phyloP scores from a whole-genome alignment of 495 filamentous ascomycete species.

The Penicillium macrosclerotiorum region DNA sequence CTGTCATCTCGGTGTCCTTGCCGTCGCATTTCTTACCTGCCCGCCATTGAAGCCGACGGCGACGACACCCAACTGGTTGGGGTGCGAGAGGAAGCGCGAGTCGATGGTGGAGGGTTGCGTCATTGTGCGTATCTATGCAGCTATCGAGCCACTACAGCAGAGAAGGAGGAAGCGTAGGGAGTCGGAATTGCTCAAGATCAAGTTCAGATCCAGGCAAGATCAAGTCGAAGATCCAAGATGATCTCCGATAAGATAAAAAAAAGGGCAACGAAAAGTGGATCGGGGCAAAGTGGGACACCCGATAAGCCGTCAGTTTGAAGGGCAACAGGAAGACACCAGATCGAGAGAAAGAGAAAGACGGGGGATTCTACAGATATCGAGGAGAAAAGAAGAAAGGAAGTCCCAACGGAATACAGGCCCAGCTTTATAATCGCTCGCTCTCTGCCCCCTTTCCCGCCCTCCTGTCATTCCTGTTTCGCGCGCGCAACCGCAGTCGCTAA shows the following conservation, averaged over 20 bases:
- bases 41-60: slow-evolving; percentile 97
- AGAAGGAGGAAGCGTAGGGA: no score
- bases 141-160: no score
- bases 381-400: slow-evolving; percentile 5
- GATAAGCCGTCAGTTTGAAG: no score
- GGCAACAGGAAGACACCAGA: background rate
- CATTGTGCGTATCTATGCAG: slow-evolving; percentile 38
- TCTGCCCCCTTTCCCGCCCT: slow-evolving; percentile 8
- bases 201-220: no score
- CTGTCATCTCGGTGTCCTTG: slow-evolving; percentile 7
- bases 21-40: slow-evolving; percentile 63
- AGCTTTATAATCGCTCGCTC: slow-evolving; percentile 17
- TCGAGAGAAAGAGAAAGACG: slow-evolving; percentile 1
- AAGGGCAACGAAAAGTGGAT: slow-evolving; percentile 18
- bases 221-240: slow-evolving; percentile 8
- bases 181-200: no score
- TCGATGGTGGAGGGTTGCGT: slow-evolving; percentile 69
- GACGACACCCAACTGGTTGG: slow-evolving; percentile 81
- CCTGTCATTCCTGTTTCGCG: slow-evolving; percentile 15
- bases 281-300: no score
- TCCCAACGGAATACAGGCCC: slow-evolving; percentile 1
- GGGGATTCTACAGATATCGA: slow-evolving; percentile 6
- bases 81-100: slow-evolving; percentile 77
- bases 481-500: slow-evolving; percentile 35
- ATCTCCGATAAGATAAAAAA: slow-evolving; percentile 31